Evolutionary conservation across 2,329 filamentous ascomycete species (phyloP).

Genomic region (Metarhizium anisopliae): DNA sequence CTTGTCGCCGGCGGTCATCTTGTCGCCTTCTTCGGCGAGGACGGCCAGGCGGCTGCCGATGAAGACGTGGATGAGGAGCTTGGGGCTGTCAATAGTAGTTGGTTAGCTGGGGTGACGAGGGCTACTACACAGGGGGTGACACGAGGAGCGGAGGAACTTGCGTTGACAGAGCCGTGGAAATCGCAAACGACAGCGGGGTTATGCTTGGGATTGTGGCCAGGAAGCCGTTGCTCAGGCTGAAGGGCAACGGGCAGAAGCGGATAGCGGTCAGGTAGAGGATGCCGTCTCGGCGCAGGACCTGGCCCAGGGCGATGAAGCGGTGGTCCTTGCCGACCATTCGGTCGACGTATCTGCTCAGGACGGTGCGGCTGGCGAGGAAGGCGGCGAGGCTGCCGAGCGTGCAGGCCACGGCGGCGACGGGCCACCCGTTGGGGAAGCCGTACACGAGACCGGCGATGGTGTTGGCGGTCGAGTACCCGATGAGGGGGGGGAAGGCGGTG

Average conservation of each 20-base stretch:
- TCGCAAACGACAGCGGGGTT: slow-evolving; percentile 61
- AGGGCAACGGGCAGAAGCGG: slow-evolving; percentile 84
- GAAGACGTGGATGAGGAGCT: slow-evolving; percentile 85
- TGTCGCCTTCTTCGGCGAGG: slow-evolving; percentile 73
- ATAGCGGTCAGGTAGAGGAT: slow-evolving; percentile 86
- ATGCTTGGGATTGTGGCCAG: slow-evolving; percentile 90
- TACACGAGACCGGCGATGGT: slow-evolving; percentile 47
- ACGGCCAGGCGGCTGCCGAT: slow-evolving; percentile 76
- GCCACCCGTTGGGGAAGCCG: slow-evolving; percentile 61
- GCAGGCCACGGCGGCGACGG: slow-evolving; percentile 71
- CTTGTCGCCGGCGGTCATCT: slow-evolving; percentile 73
- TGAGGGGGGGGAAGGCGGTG: slow-evolving; percentile 76
- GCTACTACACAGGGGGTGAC: too few species aligned
- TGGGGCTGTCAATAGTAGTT: slow-evolving; percentile 45
- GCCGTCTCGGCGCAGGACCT: slow-evolving; percentile 86
- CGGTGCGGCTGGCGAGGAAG: slow-evolving; percentile 71
- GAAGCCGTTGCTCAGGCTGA: slow-evolving; percentile 88
- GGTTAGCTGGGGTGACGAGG: too few species aligned
- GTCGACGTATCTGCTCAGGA: slow-evolving; percentile 72
- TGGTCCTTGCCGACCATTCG: slow-evolving; percentile 73
- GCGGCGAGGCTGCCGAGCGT: slow-evolving; percentile 68
- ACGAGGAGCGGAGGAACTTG: slow-evolving; percentile 15
- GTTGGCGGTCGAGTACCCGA: slow-evolving; percentile 73
- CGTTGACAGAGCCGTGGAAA: slow-evolving; percentile 73
- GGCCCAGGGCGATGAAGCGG: slow-evolving; percentile 77